These are phyloP conservation scores for Marasmius tenuissimus DNA, from an alignment of 1,284 basidiomycete genomes.

Conservation along the genomic window DNA sequence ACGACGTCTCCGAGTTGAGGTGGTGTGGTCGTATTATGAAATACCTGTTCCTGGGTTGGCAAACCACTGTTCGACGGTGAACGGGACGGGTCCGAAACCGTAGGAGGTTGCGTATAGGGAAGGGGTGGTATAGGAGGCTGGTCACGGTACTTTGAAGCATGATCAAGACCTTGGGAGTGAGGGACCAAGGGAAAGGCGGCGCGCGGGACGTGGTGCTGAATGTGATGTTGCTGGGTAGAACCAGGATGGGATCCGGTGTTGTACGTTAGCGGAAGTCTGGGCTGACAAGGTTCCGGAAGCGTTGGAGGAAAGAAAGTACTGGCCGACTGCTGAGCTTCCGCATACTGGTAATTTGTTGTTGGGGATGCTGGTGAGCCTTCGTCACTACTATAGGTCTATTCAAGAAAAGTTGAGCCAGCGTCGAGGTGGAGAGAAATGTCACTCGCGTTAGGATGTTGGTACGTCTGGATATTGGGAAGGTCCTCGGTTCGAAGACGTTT, in stretches of 20 bases:
- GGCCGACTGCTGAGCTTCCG: not conserved
- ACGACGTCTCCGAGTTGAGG: not conserved
- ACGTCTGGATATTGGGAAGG: too few relatives aligned
- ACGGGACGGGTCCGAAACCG: too few relatives aligned
- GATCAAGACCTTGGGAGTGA: not conserved
- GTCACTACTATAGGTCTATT: not conserved
- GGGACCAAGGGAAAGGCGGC: not conserved
- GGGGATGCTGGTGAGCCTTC: not conserved
- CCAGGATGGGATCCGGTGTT: not conserved
- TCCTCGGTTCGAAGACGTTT: not conserved
- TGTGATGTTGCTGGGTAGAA: not conserved
- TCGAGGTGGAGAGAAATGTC: not conserved
- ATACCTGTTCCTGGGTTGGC: not conserved
- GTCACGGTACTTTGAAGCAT: not conserved
- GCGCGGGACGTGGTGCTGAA: not conserved
- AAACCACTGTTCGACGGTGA: not conserved
- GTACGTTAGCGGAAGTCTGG: not conserved
- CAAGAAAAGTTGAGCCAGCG: not conserved
- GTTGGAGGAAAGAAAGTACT: not conserved
- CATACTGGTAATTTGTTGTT: not conserved
- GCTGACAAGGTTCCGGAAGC: not conserved
- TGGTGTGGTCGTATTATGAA: not conserved
- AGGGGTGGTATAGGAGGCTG: not conserved
- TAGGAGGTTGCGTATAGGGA: too few relatives aligned
- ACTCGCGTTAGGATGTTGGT: too few relatives aligned